Percentiles rank a stretch among this genome's conserved stretches.
Conservation (phyloP, 179 eudicot species). For the Beta macrorhiza region DNA sequence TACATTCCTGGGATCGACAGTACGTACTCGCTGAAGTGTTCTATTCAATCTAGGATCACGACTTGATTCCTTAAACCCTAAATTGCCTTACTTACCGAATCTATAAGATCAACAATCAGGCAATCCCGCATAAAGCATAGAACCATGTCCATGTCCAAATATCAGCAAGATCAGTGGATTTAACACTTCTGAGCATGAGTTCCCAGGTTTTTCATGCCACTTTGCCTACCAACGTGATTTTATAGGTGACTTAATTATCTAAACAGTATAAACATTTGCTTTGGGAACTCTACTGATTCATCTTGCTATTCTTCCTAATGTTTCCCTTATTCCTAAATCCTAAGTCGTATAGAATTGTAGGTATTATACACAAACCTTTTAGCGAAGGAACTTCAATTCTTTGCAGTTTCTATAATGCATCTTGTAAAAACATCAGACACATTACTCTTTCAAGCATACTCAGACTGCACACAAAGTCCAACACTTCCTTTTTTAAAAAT, state of each 20-base stretch:
- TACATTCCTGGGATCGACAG: not conserved
- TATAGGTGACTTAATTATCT: not conserved
- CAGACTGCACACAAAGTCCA: not conserved
- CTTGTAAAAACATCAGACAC: no score
- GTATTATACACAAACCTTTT: not conserved
- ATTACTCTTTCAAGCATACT: not conserved
- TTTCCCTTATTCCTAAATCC: not conserved
- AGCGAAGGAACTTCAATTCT: not conserved
- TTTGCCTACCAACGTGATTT: not conserved
- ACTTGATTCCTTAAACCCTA: not conserved
- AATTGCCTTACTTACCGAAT: not conserved
- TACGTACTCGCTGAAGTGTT: not conserved
- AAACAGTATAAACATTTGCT: not conserved
- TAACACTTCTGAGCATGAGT: not conserved
- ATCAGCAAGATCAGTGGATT: not conserved
- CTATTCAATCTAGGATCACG: not conserved
- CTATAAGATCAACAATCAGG: not conserved
- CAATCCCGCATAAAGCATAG: not conserved
- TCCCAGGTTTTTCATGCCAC: not conserved
- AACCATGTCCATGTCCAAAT: not conserved
- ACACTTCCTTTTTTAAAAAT: no score
- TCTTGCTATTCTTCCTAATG: not conserved
- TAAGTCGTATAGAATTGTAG: not conserved
- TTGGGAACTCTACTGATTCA: not conserved
- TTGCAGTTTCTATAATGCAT: not conserved